Evolutionary conservation across 2,329 filamentous ascomycete species (phyloP).

Genomic region (Fusarium staphyleae): DNA sequence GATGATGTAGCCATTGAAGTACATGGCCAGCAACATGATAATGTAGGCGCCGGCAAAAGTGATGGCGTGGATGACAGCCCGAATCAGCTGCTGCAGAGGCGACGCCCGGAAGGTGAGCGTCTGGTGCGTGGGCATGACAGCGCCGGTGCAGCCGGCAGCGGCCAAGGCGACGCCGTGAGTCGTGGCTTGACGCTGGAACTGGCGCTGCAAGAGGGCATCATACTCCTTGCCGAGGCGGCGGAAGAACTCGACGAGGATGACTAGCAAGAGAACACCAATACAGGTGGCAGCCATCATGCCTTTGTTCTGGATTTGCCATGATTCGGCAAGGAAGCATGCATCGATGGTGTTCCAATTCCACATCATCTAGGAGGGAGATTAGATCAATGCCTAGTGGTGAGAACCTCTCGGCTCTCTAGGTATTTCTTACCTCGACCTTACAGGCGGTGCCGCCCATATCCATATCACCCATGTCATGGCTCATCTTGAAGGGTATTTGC

Average conservation of each 20-base stretch:
- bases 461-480: slow-evolving; percentile 31
- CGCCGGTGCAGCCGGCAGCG: slow-evolving; percentile 30
- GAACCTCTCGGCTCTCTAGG: background rate
- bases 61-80: slow-evolving; percentile 70
- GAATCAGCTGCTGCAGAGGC: slow-evolving; percentile 67
- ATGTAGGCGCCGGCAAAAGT: slow-evolving; percentile 80
- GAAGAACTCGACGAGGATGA: slow-evolving; percentile 73
- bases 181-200: slow-evolving; percentile 49
- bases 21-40: slow-evolving; percentile 73
- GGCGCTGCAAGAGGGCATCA: slow-evolving; percentile 68
- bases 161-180: slow-evolving; percentile 35
- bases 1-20: slow-evolving; percentile 75
- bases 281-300: slow-evolving; percentile 82
- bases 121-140: slow-evolving; percentile 34
- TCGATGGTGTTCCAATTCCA: slow-evolving; percentile 81
- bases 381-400: background rate
- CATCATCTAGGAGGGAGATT: slow-evolving; percentile 65
- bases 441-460: slow-evolving; percentile 36
- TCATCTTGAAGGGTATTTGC: slow-evolving; percentile 14
- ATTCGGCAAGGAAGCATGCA: slow-evolving; percentile 72
- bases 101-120: slow-evolving; percentile 59
- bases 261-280: slow-evolving; percentile 76
- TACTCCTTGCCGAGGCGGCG: slow-evolving; percentile 76
- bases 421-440: slow-evolving; percentile 44
- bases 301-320: slow-evolving; percentile 74